phyloP scores from a whole-genome alignment of 2,329 filamentous ascomycete species.

The Fusarium clavum region DNA sequence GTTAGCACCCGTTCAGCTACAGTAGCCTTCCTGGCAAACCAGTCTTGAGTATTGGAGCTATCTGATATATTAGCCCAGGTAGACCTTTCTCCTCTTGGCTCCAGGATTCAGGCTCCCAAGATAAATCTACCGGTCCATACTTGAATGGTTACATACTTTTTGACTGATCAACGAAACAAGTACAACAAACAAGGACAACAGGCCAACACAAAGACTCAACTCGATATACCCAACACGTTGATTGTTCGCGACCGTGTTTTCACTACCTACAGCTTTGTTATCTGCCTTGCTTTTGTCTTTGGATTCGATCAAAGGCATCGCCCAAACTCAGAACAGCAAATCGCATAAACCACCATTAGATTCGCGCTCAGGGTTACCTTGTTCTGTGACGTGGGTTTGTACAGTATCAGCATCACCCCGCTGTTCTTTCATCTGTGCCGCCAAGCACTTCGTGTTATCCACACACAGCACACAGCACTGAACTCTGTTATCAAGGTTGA shows the following conservation, averaged over 20 bases:
- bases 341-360: neutral
- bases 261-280: neutral
- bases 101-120: neutral
- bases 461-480: slow-evolving; percentile 1
- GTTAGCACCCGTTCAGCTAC: slow-evolving; percentile 35
- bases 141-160: slow-evolving; percentile 8
- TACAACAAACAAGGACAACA: slow-evolving; percentile 8
- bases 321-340: slow-evolving; percentile 4
- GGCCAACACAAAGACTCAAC: slow-evolving; percentile 14
- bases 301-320: neutral
- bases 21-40: slow-evolving; percentile 22
- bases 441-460: slow-evolving; percentile 30
- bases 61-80: slow-evolving; percentile 15
- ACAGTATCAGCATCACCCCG: slow-evolving; percentile 7
- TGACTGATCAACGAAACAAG: slow-evolving; percentile 15
- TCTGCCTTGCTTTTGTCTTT: slow-evolving; percentile 3
- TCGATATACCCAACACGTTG: slow-evolving; percentile 7
- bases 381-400: slow-evolving; percentile 3
- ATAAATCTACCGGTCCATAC: neutral
- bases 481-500: slow-evolving; percentile 16
- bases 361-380: slow-evolving; percentile 5
- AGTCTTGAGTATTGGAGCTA: slow-evolving; percentile 2
- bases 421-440: slow-evolving; percentile 18
- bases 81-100: neutral
- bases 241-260: neutral